Evolutionary conservation across 805 yeast genomes (phyloP), one percentile per base, ranked within the genome.

Genomic region (Metschnikowia santaceciliae): DNA sequence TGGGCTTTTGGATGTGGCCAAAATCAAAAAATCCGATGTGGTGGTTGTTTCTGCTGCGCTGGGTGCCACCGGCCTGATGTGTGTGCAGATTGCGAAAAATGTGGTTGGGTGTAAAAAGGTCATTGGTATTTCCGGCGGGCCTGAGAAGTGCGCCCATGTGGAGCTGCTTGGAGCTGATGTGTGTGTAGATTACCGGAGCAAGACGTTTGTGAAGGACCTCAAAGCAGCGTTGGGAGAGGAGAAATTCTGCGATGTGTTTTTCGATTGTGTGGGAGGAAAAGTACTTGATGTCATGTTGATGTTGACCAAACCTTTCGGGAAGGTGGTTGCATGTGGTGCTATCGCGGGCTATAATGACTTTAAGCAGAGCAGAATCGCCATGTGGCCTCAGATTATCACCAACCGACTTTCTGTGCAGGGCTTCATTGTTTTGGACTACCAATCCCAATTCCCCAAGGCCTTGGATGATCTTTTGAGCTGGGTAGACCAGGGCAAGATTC

Each of bases 31-130:
- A n/a, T 71, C 70, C 23, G 80, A 81, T 57, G 69, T 73, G 7
- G 70, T 79, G 57, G 66, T 82, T 37, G 69, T 83, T 42, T 78
- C 84, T 15, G 88, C 87, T 50, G 89, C 89, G 6, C 77, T 84
- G 19, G 89, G 89, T 53, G 86, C 87, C 15, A 84, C 84, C n/a
- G 88, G 89, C 14, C 74, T 80, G 17, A 65, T 75, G 42, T 77
- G 72, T 45, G 78, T 82, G 19, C 88, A 82, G 62, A 61, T 83
- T 11, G 83, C 86, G 35, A 69, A 79, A 50, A 66, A 76, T 32
- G 65, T 79, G 14, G 69, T 77, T 58, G 77, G 77, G 22, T 84
- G 84, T 32, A 65, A 71, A 39, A 77, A 71, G 54, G 83, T 84
- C 17, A 73, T 82, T 61, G 89, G 83, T 34, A 75, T 82, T 53